These are phyloP conservation scores for Cladosporium colombiae DNA, from an alignment of 2,329 filamentous ascomycete species.

Conservation along the genomic window DNA sequence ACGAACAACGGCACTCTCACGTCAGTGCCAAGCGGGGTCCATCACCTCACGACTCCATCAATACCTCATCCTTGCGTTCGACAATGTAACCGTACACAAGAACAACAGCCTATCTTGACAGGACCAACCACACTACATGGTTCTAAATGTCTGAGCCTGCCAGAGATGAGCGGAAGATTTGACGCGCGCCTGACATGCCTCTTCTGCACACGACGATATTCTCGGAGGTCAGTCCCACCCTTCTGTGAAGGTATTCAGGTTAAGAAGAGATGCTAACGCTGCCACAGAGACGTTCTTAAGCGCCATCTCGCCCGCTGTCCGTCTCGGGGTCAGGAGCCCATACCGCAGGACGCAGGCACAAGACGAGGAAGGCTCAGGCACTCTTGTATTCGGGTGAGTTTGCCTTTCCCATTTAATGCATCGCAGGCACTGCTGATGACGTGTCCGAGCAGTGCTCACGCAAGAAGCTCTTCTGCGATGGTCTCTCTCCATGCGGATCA, in stretches of 20 bases:
- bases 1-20: not conserved
- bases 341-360: not conserved
- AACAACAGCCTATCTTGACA: not conserved
- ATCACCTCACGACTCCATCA: not conserved
- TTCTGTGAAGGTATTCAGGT: not conserved
- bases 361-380: not conserved
- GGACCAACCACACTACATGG: not conserved
- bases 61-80: not conserved
- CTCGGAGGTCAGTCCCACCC: not conserved
- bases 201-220: not conserved
- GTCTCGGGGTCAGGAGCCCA: not conserved
- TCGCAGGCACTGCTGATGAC: not conserved
- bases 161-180: not conserved
- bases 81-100: not conserved
- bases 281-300: not conserved
- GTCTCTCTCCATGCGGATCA: not conserved
- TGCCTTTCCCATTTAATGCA: not conserved
- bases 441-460: not conserved
- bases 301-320: not conserved
- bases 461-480: not conserved
- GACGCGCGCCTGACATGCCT: not conserved
- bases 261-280: not conserved
- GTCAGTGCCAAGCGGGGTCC: not conserved
- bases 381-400: not conserved
- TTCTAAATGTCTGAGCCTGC: not conserved